Evolutionary conservation across 1,284 basidiomycete genomes (phyloP).

Genomic region (Cutaneotrichosporon arboriforme): DNA sequence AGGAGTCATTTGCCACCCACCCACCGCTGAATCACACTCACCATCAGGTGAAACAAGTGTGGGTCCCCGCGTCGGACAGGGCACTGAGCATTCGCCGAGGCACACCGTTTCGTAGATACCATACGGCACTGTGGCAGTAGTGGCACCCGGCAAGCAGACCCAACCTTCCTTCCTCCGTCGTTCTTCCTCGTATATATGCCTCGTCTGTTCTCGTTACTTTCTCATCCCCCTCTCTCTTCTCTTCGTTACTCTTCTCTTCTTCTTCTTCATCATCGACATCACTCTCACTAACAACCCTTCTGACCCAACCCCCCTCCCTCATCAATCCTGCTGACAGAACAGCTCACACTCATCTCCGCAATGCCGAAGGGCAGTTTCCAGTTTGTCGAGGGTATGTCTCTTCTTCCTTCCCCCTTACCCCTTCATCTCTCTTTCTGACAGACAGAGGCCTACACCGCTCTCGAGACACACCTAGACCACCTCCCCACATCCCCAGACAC

Average conservation of each 20-base stretch:
- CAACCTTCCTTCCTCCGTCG: too few species aligned
- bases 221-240: too few species aligned
- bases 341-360: neutral
- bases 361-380: slow-evolving; percentile 2
- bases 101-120: too few species aligned
- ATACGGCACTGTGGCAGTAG: neutral
- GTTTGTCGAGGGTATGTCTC: slow-evolving; percentile 3
- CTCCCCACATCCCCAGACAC: slow-evolving; percentile 7
- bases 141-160: too few species aligned
- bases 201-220: too few species aligned
- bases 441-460: neutral
- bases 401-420: too few species aligned
- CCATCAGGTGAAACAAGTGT: neutral
- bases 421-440: neutral
- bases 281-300: neutral
- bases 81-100: too few species aligned
- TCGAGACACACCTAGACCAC: neutral
- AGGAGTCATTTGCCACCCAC: slow-evolving; percentile 1
- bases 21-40: too few species aligned
- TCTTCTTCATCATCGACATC: neutral
- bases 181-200: too few species aligned
- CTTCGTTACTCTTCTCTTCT: too few species aligned
- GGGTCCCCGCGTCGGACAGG: neutral
- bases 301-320: neutral
- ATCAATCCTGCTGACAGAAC: neutral